Base-by-base conservation (phyloP, 2,329 filamentous ascomycete species). In the Ophiocordyceps robertsii region DNA sequence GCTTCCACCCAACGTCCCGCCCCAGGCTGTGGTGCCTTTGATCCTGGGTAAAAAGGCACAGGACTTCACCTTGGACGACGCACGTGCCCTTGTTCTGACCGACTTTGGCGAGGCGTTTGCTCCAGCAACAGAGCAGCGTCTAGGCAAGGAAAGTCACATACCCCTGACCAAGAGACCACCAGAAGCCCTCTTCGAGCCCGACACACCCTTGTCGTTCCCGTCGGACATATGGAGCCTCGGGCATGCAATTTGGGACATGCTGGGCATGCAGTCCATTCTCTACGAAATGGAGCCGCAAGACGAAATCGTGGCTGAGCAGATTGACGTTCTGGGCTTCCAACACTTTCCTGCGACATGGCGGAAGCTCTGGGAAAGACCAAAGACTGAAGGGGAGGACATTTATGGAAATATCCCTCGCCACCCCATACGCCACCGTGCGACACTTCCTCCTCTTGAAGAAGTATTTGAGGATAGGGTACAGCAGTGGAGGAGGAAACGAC, bases 211-310 rank as follows among this genome's bases (percentile, higher is more conserved):
- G 3, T 57, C 56, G 1, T 62, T 58, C 33, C 29, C 52, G 29
- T 57, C 60, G 1, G 61, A 66, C 33, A 61, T 65, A 14, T 66
- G 61, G 63, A 60, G 55, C 14, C 56, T 66, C 6, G 55, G 53
- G 0, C 64, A 56, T 41, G 43, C 56, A 0, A 60, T 65, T 30
- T 67, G 56, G 53, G 45, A 44, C 29, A 55, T 66, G 11, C 48
- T 67, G 13, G 40, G 40, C 11, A 42, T 42, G 43, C 37, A 40
- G 29, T 14, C 40, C 10, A 38, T 42, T 21, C 41, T 46, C 21
- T n/a, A 4, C 33, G n/a, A 9, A 9, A 8, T 36, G 9, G 33
- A 9, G 9, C n/a, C 31, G 11, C 31, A n/a, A 32, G 43, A 30
- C 37, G 29, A 29, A 37, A 10, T 41, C 41, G 17, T 17, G 9